These are phyloP conservation scores for Escallonia rubra DNA, from an alignment of 129 eudicot species.

Conservation along the genomic window DNA sequence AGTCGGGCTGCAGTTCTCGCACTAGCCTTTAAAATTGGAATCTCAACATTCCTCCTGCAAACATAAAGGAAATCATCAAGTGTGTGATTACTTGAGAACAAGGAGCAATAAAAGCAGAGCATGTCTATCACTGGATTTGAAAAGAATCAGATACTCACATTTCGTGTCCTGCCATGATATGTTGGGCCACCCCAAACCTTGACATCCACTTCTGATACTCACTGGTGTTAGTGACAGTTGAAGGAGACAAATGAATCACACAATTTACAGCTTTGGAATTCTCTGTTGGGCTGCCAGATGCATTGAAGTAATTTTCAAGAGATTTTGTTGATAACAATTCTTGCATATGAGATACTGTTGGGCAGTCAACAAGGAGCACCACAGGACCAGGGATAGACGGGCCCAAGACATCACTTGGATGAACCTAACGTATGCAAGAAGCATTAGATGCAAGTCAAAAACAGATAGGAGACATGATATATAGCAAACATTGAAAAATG, in stretches of 20 bases:
- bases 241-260: conserved; percentile 79
- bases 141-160: conserved; percentile 35
- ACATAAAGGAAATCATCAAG: background rate
- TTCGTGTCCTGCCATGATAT: conserved; percentile 87
- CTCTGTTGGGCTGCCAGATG: conserved; percentile 1
- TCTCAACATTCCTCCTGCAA: conserved; percentile 71
- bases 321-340: conserved; percentile 44
- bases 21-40: conserved; percentile 75
- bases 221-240: conserved; percentile 36
- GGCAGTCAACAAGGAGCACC: conserved; percentile 83
- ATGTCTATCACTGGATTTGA: background rate
- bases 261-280: conserved; percentile 48
- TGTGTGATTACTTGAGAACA: background rate
- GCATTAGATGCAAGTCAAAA: background rate
- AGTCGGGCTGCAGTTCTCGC: conserved; percentile 75
- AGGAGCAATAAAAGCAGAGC: background rate
- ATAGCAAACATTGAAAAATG: background rate
- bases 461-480: background rate
- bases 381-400: conserved; percentile 89
- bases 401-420: conserved; percentile 80
- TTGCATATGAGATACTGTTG: conserved; percentile 59
- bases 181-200: conserved; percentile 66
- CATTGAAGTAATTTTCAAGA: conserved; percentile 48
- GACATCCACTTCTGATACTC: conserved; percentile 84
- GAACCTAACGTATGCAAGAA: conserved; percentile 39